Conservation (phyloP, 2,329 filamentous ascomycete genomes). For the Aspergillus versicolor region DNA sequence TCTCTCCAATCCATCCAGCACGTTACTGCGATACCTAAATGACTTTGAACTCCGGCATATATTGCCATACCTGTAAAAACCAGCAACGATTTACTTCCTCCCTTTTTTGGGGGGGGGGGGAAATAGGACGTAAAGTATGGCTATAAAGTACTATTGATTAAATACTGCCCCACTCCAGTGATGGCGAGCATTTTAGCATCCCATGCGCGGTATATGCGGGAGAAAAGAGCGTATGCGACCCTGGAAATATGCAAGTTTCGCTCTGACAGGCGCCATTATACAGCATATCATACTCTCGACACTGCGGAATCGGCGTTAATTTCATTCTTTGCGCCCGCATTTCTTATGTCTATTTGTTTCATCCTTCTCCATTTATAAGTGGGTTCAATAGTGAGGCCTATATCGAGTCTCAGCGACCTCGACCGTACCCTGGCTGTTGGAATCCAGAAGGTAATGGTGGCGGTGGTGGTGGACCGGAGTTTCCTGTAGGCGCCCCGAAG, state of each 20-base stretch:
- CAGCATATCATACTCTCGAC: background rate
- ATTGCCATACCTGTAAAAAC: too few species aligned
- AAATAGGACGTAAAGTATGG: background rate
- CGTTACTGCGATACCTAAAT: background rate
- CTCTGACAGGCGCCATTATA: background rate
- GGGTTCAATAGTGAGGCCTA: background rate
- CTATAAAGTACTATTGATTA: background rate
- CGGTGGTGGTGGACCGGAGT: slow-evolving; percentile 31
- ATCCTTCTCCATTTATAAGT: background rate
- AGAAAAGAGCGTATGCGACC: too few species aligned
- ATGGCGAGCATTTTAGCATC: background rate
- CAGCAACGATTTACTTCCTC: too few species aligned
- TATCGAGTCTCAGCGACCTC: slow-evolving; percentile 31
- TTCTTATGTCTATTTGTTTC: background rate
- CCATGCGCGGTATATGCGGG: background rate
- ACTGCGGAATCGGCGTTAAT: background rate
- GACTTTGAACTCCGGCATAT: too few species aligned
- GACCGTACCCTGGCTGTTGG: slow-evolving; percentile 40
- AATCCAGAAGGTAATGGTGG: slow-evolving; percentile 44
- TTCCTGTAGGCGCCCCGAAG: slow-evolving; percentile 39
- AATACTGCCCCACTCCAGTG: background rate
- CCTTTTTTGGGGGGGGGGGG: too few species aligned
- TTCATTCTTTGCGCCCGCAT: background rate
- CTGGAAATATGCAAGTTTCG: background rate
- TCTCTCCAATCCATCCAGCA: background rate